Conservation (phyloP, 257 asterid genomes). For the Apocynum venetum region DNA sequence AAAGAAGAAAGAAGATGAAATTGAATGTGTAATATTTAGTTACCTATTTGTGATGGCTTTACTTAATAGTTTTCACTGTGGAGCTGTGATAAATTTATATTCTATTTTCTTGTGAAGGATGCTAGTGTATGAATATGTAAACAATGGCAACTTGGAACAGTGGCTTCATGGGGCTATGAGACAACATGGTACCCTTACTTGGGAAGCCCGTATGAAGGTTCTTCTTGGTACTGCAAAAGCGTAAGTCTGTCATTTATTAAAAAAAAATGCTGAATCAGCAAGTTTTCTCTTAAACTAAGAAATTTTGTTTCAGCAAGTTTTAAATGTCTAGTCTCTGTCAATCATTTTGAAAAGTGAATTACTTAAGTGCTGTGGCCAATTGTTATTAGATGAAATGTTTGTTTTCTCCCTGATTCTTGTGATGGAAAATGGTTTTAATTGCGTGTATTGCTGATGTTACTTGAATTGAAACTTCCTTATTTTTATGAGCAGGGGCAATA, state of each 20-base stretch:
- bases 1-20: neutral
- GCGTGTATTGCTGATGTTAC: neutral
- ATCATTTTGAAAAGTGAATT: neutral
- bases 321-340: neutral
- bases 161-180: slow-evolving; percentile 99
- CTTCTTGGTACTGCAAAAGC: slow-evolving; percentile 96
- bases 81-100: neutral
- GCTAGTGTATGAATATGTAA: slow-evolving; percentile 93
- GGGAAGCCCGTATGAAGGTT: slow-evolving; percentile 97
- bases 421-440: neutral
- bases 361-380: neutral
- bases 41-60: neutral
- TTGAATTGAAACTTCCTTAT: neutral
- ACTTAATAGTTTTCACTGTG: neutral
- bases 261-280: neutral
- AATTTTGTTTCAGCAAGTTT: too few species aligned
- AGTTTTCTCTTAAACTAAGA: too few species aligned
- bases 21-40: neutral
- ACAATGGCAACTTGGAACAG: slow-evolving; percentile 91
- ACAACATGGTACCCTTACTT: slow-evolving; percentile 72
- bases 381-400: neutral
- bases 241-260: slow-evolving; percentile 45
- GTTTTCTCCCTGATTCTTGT: neutral
- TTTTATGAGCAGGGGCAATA: neutral
- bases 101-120: slow-evolving; percentile 43